Evolutionary conservation across 306 rosid species (phyloP).

Genomic region (Luffa acutangula): DNA sequence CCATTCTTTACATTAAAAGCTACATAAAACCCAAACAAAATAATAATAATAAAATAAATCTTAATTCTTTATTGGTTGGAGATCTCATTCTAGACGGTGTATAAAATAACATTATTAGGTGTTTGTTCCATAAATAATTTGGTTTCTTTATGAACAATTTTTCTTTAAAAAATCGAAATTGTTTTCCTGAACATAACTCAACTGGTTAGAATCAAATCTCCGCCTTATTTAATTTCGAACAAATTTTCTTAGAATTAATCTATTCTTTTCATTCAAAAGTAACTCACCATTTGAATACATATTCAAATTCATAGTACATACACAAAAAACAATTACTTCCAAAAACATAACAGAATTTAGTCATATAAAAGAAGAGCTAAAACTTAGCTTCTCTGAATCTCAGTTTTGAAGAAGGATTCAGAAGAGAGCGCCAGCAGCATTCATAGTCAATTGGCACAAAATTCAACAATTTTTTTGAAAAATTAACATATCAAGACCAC

Average conservation of each 20-base stretch:
- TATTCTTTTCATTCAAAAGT: too few relatives aligned
- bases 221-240: too few relatives aligned
- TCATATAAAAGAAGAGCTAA: not conserved
- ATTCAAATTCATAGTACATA: not conserved
- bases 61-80: not conserved
- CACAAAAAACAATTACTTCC: not conserved
- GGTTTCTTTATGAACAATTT: too few relatives aligned
- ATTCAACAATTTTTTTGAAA: not conserved
- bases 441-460: slow-evolving; percentile 1
- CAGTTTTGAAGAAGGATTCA: not conserved
- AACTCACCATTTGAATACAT: not conserved
- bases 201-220: too few relatives aligned
- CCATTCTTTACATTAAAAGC: not conserved
- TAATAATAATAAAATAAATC: too few relatives aligned
- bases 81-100: not conserved
- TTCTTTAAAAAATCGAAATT: too few relatives aligned
- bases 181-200: too few relatives aligned
- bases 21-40: too few relatives aligned
- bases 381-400: not conserved
- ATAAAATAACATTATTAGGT: not conserved
- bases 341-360: not conserved
- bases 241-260: too few relatives aligned
- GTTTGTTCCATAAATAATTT: not conserved
- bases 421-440: not conserved
- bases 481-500: not conserved